Evolutionary conservation across 1,284 basidiomycete species (phyloP).

Genomic region (Malassezia japonica): DNA sequence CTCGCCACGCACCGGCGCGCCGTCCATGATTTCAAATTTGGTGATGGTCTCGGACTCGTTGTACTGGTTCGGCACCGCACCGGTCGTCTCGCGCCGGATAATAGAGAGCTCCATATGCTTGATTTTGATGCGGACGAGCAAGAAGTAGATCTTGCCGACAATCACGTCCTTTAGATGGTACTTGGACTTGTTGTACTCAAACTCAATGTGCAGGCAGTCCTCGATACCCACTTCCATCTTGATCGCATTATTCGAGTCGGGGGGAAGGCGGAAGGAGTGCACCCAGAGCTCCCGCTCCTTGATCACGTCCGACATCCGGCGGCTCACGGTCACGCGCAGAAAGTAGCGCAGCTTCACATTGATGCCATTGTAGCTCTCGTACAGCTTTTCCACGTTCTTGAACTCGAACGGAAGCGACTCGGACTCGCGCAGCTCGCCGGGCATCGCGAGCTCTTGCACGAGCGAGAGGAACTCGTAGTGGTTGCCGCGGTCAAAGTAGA

Average conservation of each 20-base stretch:
- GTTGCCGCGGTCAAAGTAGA: conserved; percentile 93
- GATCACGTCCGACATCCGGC: conserved; percentile 79
- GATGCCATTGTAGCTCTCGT: conserved; percentile 93
- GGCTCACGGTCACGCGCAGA: conserved; percentile 78
- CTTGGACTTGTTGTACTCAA: conserved; percentile 99
- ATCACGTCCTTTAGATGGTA: conserved; percentile 99
- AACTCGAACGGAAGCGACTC: conserved; percentile 93
- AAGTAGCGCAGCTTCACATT: conserved; percentile 92
- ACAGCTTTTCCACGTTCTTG: conserved; percentile 99
- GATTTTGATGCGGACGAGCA: conserved; percentile 97
- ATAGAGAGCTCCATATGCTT: conserved; percentile 99
- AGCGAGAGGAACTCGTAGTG: conserved; percentile 95
- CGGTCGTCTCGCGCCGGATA: conserved; percentile 91
- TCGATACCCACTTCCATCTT: conserved; percentile 99
- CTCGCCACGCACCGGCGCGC: conserved; percentile 69
- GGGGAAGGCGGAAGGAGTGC: conserved; percentile 94
- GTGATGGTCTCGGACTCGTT: conserved; percentile 99
- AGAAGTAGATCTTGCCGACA: conserved; percentile 97
- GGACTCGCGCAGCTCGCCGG: conserved; percentile 85
- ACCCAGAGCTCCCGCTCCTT: conserved; percentile 96
- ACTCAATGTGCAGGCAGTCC: conserved; percentile 96
- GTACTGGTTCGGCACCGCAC: conserved; percentile 79
- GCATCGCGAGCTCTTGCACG: conserved; percentile 83
- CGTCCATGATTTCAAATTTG: conserved; percentile 91
- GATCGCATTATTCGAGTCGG: conserved; percentile 91